Evolutionary conservation across 306 rosid genomes (phyloP).

Genomic region (Corylus americana): DNA sequence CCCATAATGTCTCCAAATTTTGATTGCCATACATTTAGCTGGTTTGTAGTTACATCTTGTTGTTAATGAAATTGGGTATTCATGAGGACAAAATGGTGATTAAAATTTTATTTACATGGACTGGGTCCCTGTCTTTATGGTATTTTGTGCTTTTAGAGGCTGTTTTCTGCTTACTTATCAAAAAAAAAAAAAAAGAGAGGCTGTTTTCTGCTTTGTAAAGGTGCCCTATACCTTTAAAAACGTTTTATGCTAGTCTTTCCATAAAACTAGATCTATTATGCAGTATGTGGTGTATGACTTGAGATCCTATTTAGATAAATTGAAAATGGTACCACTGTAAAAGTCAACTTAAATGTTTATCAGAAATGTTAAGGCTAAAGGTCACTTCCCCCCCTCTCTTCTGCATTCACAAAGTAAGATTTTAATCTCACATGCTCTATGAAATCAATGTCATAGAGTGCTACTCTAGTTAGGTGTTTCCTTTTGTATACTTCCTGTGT

Average conservation of each 20-base stretch:
- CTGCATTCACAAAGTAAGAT: not conserved
- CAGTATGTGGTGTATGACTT: not conserved
- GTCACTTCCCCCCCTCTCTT: not conserved
- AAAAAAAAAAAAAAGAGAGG: no score
- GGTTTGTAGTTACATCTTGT: conserved; percentile 1
- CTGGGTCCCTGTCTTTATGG: not conserved
- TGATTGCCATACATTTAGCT: not conserved
- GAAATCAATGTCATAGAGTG: not conserved
- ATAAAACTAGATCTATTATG: not conserved
- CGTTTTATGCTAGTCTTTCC: not conserved
- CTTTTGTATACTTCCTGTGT: no score
- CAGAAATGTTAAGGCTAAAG: not conserved
- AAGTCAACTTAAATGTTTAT: not conserved
- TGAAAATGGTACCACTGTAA: not conserved
- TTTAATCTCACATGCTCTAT: not conserved
- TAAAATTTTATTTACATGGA: not conserved
- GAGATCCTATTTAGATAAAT: not conserved
- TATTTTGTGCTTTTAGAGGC: not conserved
- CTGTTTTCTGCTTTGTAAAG: not conserved
- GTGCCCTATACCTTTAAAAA: not conserved
- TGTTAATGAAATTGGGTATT: conserved; percentile 3
- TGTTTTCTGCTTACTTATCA: not conserved
- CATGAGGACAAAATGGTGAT: not conserved
- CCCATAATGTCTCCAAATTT: not conserved
- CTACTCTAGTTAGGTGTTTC: no score